Evolutionary conservation across 2,329 filamentous ascomycete genomes (phyloP).

Genomic region (Cucurbitaria berberidis): DNA sequence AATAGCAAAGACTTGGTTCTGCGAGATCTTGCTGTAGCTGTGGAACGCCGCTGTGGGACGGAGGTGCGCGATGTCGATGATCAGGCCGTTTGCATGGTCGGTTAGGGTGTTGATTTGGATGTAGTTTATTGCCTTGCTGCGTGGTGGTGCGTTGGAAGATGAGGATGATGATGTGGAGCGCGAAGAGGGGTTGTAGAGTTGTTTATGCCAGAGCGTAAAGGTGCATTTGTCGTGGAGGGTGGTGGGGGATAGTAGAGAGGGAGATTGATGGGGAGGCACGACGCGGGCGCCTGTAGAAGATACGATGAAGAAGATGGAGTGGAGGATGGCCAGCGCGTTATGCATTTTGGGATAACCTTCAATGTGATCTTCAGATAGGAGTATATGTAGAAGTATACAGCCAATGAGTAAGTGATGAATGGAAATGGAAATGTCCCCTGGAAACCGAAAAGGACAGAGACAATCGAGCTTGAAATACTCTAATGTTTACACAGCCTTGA

Average conservation of each 20-base stretch:
- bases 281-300: neutral
- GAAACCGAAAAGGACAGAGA: no score
- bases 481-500: no score
- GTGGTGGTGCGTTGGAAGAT: no score
- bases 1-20: constrained; percentile 8
- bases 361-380: neutral
- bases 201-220: constrained; percentile 25
- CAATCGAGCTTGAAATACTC: no score
- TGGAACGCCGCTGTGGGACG: constrained; percentile 14
- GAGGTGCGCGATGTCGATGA: constrained; percentile 17
- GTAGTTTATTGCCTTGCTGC: constrained; percentile 9
- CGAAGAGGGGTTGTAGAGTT: constrained; percentile 1
- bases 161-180: neutral
- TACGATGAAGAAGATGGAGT: constrained; percentile 4
- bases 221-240: constrained; percentile 18
- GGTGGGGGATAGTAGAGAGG: neutral
- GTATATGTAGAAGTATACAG: neutral
- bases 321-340: constrained; percentile 10
- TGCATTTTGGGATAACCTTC: constrained; percentile 9
- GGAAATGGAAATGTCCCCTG: neutral
- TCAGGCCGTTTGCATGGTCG: constrained; percentile 19
- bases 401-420: neutral
- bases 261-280: neutral
- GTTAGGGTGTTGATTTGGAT: constrained; percentile 19
- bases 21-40: constrained; percentile 17